These are phyloP conservation scores for Leishmania major DNA, from an alignment of 208 protist genomes.

Conservation along the genomic window DNA sequence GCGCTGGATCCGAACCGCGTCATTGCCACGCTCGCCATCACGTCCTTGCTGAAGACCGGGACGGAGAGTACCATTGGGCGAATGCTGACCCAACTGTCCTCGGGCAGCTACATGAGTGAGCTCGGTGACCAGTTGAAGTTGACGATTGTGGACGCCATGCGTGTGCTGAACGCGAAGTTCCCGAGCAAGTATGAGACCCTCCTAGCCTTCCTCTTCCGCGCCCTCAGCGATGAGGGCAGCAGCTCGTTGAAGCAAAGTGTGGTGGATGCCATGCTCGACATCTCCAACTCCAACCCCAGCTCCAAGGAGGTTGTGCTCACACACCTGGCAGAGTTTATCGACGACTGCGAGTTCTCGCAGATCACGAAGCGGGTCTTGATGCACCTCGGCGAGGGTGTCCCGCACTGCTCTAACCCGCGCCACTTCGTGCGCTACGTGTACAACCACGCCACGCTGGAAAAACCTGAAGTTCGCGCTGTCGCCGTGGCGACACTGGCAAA, in stretches of 20 bases:
- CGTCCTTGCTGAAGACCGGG: conserved; percentile 97
- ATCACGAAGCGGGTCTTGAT: conserved; percentile 96
- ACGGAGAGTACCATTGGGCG: conserved; percentile 96
- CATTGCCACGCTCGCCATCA: conserved; percentile 98
- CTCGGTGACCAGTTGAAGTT: conserved; percentile 98
- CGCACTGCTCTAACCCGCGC: conserved; percentile 79
- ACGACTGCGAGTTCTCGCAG: conserved; percentile 98
- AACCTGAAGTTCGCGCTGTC: conserved; percentile 92
- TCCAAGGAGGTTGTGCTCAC: conserved; percentile 92
- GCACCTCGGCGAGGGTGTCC: conserved; percentile 97
- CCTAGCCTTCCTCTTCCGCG: conserved; percentile 91
- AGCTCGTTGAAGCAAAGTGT: conserved; percentile 95
- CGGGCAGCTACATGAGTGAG: conserved; percentile 91
- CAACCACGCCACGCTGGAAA: conserved; percentile 97
- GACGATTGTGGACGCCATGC: conserved; percentile 97
- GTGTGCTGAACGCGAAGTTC: conserved; percentile 95
- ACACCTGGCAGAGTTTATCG: conserved; percentile 99
- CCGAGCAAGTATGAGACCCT: conserved; percentile 91
- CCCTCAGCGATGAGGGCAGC: conserved; percentile 88
- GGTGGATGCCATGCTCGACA: conserved; percentile 95
- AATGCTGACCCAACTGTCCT: conserved; percentile 96
- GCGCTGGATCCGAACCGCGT: conserved; percentile 95
- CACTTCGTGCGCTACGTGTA: conserved; percentile 97
- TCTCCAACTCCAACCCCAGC: conserved; percentile 91
- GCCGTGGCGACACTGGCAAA: conserved; percentile 98